Evolutionary conservation across 768 basidiomycete genomes (phyloP).

Genomic region (Boletus fagicola): DNA sequence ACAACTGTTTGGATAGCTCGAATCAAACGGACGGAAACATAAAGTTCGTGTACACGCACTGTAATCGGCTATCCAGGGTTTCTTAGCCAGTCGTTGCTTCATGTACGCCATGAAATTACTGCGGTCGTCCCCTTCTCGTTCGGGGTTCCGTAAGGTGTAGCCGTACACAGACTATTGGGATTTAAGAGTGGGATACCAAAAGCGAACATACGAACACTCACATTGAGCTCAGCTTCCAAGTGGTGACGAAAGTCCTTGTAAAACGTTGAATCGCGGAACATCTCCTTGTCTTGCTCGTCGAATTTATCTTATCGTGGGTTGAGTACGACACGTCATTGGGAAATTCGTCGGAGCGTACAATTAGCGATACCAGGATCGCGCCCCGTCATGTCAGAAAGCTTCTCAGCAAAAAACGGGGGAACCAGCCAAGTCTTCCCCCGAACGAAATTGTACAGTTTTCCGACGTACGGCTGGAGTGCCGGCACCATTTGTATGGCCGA

Average conservation of each 20-base stretch:
- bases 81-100: conserved; percentile 49
- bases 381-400: conserved; percentile 39
- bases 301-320: conserved; percentile 29
- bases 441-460: conserved; percentile 52
- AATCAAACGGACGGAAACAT: not conserved
- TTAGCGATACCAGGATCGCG: conserved; percentile 39
- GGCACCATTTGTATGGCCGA: conserved; percentile 62
- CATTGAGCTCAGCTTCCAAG: conserved; percentile 49
- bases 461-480: conserved; percentile 51
- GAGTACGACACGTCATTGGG: not conserved
- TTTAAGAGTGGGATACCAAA: not conserved
- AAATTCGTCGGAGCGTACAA: conserved; percentile 31
- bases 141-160: conserved; percentile 41
- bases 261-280: conserved; percentile 47
- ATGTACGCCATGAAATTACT: conserved; percentile 44
- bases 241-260: conserved; percentile 49
- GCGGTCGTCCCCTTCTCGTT: conserved; percentile 32
- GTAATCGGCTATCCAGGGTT: conserved; percentile 59
- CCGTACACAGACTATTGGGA: conserved; percentile 31
- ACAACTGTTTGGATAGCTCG: conserved; percentile 34
- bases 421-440: conserved; percentile 61
- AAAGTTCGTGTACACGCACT: conserved; percentile 1
- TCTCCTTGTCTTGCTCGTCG: conserved; percentile 49
- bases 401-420: conserved; percentile 41
- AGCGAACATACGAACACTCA: not conserved